Base-by-base conservation (phyloP, 1,284 basidiomycete species). In the Sporisorium scitamineum region DNA sequence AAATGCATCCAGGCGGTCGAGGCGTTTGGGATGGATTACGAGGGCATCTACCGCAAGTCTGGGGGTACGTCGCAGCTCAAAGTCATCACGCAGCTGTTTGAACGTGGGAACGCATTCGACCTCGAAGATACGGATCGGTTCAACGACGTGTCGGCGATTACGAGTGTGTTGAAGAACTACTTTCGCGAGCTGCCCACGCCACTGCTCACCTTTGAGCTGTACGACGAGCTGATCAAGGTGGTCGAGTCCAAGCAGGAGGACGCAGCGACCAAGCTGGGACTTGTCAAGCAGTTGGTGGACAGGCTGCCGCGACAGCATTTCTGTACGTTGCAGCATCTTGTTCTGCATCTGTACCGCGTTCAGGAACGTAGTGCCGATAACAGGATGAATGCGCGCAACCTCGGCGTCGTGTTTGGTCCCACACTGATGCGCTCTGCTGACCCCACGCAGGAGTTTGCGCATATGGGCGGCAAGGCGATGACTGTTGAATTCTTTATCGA, bases 351-450 rank as follows among this genome's bases (percentile, higher is more conserved):
- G 31, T 88, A 95, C 82, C 65, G 76, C 11, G 80, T 85, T 3
- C 78, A 78, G 60, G 59, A 76, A 29, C 58, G 78, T 26, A 66
- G 62, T 32, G 90, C 91, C 26, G 88, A 88, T 66, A 99, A 99
- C 86, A 88, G 95, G 58, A 99, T 99, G 97, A 94, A 91, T 54
- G 92, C 94, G 4, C 90, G 94, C 73, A 99, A 99, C 82, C 87
- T 99, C 22, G 97, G 97, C n/a, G 94, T 98, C n/a, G 95, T 99
- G 45, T 98, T 99, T 87, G 97, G 97, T 78, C 96, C 96, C 8
- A 99, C 96, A 0, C 88, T 98, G 24, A 93, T 98, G 91, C 91
- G 94, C 69, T 96, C 94, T 1, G 89, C 90, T 34, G 92, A 96
- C 84, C 91, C 93, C 6, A 89, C 90, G 41, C 90, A 93, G 37